phyloP scores from a whole-genome alignment of 176 grass and related monocot species.

The Hsuehochloa calcarea region DNA sequence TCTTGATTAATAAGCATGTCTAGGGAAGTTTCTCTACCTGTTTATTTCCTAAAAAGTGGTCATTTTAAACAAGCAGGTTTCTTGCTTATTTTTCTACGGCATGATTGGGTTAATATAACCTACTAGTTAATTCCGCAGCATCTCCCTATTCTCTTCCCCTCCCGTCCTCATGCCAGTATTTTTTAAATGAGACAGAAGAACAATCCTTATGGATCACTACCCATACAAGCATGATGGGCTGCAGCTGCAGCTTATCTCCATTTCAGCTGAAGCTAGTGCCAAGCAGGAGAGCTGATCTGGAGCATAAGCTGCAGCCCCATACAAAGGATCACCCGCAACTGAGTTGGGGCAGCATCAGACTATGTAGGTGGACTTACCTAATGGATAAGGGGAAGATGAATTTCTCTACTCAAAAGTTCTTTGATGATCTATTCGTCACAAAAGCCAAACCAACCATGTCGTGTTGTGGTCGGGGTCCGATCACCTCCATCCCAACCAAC shows the following conservation, averaged over 20 bases:
- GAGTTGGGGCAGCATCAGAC: background rate
- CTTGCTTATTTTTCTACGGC: background rate
- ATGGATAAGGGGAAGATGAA: background rate
- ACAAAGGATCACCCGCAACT: background rate
- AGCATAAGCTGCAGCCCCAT: background rate
- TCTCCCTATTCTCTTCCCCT: background rate
- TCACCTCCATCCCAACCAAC: background rate
- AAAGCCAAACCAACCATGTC: background rate
- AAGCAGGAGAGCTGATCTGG: background rate
- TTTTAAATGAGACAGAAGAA: background rate
- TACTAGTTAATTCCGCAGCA: background rate
- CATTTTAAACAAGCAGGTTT: background rate
- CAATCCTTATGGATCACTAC: background rate
- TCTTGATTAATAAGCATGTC: background rate
- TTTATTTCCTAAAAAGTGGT: background rate
- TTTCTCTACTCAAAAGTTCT: background rate
- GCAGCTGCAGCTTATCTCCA: background rate
- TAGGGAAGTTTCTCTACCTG: background rate
- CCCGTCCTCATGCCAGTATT: background rate
- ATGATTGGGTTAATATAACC: background rate
- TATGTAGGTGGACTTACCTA: background rate
- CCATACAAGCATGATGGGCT: background rate
- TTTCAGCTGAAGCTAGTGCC: background rate
- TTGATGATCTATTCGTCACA: background rate
- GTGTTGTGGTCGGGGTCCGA: background rate